Percentiles rank a stretch among this genome's conserved stretches.
Conservation (phyloP, 2,329 filamentous ascomycete species). For the Colletotrichum gigasporum region DNA sequence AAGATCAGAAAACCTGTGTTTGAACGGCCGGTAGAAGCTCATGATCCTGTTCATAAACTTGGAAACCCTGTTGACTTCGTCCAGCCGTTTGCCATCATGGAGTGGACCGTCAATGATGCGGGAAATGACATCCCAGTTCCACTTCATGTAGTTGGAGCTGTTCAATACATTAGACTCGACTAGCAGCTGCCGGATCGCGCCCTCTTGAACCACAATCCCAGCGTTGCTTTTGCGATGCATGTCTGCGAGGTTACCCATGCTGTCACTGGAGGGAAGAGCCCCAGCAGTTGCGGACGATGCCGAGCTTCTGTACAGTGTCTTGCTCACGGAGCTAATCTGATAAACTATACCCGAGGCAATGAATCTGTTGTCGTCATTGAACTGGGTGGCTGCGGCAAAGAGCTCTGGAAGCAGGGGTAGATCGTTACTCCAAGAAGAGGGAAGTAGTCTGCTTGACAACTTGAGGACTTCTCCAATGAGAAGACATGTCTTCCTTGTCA, state of each 20-base stretch:
- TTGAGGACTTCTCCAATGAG: constrained; percentile 92
- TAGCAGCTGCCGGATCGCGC: constrained; percentile 70
- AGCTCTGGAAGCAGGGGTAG: constrained; percentile 90
- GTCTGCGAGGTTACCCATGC: constrained; percentile 60
- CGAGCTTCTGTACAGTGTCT: constrained; percentile 85
- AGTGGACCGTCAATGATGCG: constrained; percentile 93
- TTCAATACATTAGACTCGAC: constrained; percentile 87
- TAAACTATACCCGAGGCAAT: constrained; percentile 91
- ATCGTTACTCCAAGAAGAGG: constrained; percentile 81
- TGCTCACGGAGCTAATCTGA: constrained; percentile 96
- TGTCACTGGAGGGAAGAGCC: constrained; percentile 52
- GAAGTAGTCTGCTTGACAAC: constrained; percentile 85
- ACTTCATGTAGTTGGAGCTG: constrained; percentile 91
- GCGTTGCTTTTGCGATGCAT: constrained; percentile 64
- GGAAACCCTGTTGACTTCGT: constrained; percentile 92
- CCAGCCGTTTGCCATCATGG: constrained; percentile 88
- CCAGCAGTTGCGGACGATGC: constrained; percentile 47
- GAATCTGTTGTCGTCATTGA: constrained; percentile 77
- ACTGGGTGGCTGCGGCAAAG: constrained; percentile 79
- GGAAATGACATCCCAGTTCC: constrained; percentile 96
- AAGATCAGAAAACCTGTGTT: constrained; percentile 91
- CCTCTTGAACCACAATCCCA: constrained; percentile 63
- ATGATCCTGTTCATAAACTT: constrained; percentile 96
- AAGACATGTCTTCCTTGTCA: constrained; percentile 90
- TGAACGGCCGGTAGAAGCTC: constrained; percentile 96